Percentiles rank a stretch among this genome's conserved stretches.
Conservation (phyloP, 2,329 filamentous ascomycete species). For the Epichloe festucae region DNA sequence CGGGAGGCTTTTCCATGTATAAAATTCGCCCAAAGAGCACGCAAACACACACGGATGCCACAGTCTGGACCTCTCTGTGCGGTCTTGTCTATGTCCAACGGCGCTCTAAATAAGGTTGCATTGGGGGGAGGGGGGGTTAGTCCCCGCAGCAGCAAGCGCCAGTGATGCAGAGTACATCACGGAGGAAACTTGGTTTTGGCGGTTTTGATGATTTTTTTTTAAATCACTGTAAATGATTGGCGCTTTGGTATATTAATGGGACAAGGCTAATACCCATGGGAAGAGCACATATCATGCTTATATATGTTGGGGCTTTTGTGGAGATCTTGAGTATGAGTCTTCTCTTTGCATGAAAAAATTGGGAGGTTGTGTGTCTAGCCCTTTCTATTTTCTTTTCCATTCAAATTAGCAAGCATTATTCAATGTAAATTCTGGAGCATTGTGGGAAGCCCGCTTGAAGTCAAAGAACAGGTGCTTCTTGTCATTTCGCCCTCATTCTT, state of each 20-base stretch:
- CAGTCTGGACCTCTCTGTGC: background rate
- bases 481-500: too few species aligned
- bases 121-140: background rate
- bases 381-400: background rate
- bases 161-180: background rate
- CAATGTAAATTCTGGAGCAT: background rate
- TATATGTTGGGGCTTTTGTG: background rate
- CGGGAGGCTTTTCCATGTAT: background rate
- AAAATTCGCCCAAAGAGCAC: background rate
- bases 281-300: background rate
- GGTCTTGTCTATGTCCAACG: background rate
- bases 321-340: background rate
- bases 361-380: background rate
- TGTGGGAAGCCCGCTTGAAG: background rate
- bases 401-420: background rate
- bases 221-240: slow-evolving; percentile 3
- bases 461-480: background rate
- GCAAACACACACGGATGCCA: background rate
- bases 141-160: background rate
- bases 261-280: slow-evolving; percentile 4
- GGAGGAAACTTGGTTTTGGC: background rate
- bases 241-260: slow-evolving; percentile 1
- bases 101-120: background rate
- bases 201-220: background rate
- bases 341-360: background rate